These are phyloP conservation scores for Populus tomentosa DNA, from an alignment of 441 rosid species.

Conservation along the genomic window DNA sequence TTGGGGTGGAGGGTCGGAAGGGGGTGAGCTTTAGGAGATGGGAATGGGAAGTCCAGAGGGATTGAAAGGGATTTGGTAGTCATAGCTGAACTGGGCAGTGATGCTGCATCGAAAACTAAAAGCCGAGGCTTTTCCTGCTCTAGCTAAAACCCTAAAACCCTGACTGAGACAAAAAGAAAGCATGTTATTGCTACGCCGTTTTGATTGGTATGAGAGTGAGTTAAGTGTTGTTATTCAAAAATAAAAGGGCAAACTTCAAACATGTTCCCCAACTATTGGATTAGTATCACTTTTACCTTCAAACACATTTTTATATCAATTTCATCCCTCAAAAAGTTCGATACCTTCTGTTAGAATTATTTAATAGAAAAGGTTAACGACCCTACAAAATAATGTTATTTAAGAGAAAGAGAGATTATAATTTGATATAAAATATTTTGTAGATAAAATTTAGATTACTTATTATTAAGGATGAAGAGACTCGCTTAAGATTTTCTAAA, in stretches of 20 bases:
- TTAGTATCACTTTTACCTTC: background rate
- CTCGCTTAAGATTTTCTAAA: no score
- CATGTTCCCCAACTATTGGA: background rate
- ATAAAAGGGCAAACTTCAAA: background rate
- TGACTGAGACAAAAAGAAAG: background rate
- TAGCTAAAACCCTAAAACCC: conserved; percentile 43
- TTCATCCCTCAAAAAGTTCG: background rate
- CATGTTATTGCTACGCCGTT: background rate
- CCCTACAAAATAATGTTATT: background rate
- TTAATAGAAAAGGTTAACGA: no score
- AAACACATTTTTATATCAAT: background rate
- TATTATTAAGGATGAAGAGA: no score
- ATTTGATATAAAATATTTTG: no score
- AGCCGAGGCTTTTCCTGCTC: conserved; percentile 2
- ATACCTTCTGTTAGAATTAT: no score
- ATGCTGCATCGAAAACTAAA: background rate
- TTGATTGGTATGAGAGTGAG: background rate
- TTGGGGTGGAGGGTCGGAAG: conserved; percentile 2
- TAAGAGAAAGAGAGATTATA: no score
- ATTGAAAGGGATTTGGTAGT: conserved; percentile 18
- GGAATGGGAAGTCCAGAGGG: conserved; percentile 13
- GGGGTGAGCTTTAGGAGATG: conserved; percentile 12
- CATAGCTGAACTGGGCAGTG: conserved; percentile 8
- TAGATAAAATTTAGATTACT: no score
- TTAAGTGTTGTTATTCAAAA: background rate